Conservation (phyloP, 1,284 basidiomycete species). For the Gymnopus androsaceus region DNA sequence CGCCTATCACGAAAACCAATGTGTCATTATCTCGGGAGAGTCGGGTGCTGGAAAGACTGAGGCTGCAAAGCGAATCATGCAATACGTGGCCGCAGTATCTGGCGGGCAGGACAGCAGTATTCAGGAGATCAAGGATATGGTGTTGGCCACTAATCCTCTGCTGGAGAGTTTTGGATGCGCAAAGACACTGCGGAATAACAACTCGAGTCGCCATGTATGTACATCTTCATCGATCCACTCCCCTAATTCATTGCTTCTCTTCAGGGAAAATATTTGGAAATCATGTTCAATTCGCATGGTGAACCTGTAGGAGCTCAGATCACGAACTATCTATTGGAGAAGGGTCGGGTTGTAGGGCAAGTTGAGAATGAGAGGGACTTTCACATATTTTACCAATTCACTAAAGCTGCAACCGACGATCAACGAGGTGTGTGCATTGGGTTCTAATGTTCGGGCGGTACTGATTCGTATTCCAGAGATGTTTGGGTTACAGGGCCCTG, state of each 20-base stretch:
- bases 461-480: conserved; percentile 60
- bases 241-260: conserved; percentile 9
- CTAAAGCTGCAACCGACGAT: conserved; percentile 88
- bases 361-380: conserved; percentile 97
- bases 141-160: conserved; percentile 97
- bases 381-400: conserved; percentile 99
- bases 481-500: conserved; percentile 96
- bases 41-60: conserved; percentile 98
- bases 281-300: conserved; percentile 95
- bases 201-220: conserved; percentile 95
- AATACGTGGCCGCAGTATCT: conserved; percentile 98
- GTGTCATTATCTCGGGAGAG: conserved; percentile 99
- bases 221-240: not conserved
- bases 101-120: conserved; percentile 85
- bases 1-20: conserved; percentile 99
- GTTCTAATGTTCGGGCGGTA: not conserved
- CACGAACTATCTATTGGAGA: conserved; percentile 98
- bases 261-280: conserved; percentile 98
- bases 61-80: conserved; percentile 98
- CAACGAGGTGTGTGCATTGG: conserved; percentile 68
- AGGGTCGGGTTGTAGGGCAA: conserved; percentile 96
- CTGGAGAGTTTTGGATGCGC: conserved; percentile 99
- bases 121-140: conserved; percentile 99
- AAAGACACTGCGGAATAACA: conserved; percentile 98
- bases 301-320: conserved; percentile 98